A percentile compares a stretch with the other conserved stretches of the same genome.
These are phyloP conservation scores for Brettanomyces naardenensis DNA, from an alignment of 805 yeast species.

Conservation along the genomic window DNA sequence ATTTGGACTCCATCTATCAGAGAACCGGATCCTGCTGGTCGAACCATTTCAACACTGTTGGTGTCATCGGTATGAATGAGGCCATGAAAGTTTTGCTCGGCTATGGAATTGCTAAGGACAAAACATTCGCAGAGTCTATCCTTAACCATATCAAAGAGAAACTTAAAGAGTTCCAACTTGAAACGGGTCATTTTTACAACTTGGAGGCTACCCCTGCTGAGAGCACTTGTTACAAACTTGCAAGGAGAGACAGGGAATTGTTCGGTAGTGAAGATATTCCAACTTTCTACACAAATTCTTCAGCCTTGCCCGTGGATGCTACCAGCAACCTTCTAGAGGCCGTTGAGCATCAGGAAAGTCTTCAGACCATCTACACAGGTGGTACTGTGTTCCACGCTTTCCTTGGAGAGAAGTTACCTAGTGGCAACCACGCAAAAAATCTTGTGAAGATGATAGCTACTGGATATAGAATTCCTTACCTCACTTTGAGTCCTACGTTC, in stretches of 20 bases:
- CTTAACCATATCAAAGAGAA: neutral
- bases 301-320: neutral
- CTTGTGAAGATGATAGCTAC: neutral
- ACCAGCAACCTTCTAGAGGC: constrained; percentile 1
- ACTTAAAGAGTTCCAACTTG: neutral
- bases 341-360: constrained; percentile 2
- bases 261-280: neutral
- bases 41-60: constrained; percentile 2
- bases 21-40: constrained; percentile 3
- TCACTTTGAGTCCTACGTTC: constrained; percentile 2
- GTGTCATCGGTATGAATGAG: constrained; percentile 3
- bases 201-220: constrained; percentile 3
- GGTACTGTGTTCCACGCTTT: constrained; percentile 3
- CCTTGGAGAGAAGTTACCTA: constrained; percentile 1
- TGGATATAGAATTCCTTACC: neutral
- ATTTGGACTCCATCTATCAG: neutral
- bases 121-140: neutral
- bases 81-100: constrained; percentile 1
- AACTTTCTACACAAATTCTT: constrained; percentile 1
- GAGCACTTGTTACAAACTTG: constrained; percentile 1
- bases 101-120: constrained; percentile 1
- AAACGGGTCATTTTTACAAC: constrained; percentile 2
- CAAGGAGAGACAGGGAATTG: neutral
- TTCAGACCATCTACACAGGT: constrained; percentile 2
- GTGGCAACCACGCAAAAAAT: neutral